These are phyloP conservation scores for Tilletia indica DNA, from an alignment of 1,284 basidiomycete genomes.

Conservation along the genomic window DNA sequence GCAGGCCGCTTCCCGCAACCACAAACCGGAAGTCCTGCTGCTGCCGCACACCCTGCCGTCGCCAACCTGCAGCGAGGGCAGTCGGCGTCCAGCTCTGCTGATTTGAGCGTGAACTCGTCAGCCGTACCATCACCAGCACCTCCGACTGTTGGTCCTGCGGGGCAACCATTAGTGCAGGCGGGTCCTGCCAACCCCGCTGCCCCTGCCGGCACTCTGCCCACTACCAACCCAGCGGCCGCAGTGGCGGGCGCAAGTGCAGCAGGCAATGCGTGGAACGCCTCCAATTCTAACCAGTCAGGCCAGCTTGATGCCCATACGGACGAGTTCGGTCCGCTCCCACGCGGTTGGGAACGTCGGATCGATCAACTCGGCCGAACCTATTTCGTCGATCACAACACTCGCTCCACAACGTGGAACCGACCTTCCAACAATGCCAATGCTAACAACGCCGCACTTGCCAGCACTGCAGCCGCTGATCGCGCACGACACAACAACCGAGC, in stretches of 20 bases:
- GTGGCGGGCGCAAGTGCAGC: constrained; percentile 2
- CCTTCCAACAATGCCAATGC: constrained; percentile 48
- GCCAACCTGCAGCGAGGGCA: background rate
- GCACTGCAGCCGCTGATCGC: constrained; percentile 47
- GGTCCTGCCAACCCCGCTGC: constrained; percentile 19
- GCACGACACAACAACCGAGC: constrained; percentile 51
- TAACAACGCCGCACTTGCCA: constrained; percentile 41
- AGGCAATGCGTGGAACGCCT: constrained; percentile 11
- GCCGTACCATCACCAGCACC: background rate
- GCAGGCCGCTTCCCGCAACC: background rate
- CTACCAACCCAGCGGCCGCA: background rate
- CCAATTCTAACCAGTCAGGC: constrained; percentile 14
- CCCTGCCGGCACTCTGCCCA: constrained; percentile 22
- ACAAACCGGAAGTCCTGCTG: background rate
- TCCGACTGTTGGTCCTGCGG: background rate
- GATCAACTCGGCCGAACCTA: constrained; percentile 85
- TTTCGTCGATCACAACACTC: constrained; percentile 75
- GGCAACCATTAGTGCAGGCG: constrained; percentile 23
- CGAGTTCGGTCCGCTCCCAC: constrained; percentile 63
- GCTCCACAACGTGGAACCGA: constrained; percentile 87
- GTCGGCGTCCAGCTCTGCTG: background rate
- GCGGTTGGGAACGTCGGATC: constrained; percentile 88
- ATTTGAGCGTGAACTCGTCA: background rate
- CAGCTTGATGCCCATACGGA: constrained; percentile 37
- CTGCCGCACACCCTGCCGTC: background rate